Evolutionary conservation across 73 alveolate species (phyloP), one percentile per base, ranked within the genome.

Genomic region (Paramecium pentaurelia): DNA sequence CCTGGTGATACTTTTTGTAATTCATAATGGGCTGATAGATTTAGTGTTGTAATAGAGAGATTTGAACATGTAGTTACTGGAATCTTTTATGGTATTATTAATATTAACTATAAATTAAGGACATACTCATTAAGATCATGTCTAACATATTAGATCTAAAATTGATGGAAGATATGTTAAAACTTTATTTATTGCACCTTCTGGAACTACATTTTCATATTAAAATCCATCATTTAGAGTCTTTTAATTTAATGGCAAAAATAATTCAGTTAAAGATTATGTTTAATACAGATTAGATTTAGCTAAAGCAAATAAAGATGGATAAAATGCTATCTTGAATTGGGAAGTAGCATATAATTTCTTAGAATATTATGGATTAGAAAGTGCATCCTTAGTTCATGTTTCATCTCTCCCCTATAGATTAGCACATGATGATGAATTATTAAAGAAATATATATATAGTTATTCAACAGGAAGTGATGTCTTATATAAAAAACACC

Each of bases 211-310:
- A 27, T 94, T 92, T 94, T 71, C 93, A 83, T 95, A 93, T 86
- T 95, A 89, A 84, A 96, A 96, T 92, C 99, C 99, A 30, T 93
- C 97, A 2, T 96, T 95, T 93, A 95, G 99, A 94, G 40, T 96
- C 59, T 96, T 95, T 89, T 88, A 92, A 75, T 77, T 93, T 49
- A 97, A 96, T 93, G 90, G 93, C 58, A 22, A 22, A 28, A 86
- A 84, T 38, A 80, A 92, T 73, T 73, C 92, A 88, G 97, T 96
- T 27, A 93, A 89, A 60, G 98, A 96, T 93, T 93, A 84, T 85
- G 51, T 87, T 37, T 96, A 96, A 94, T 96, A 96, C 88, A 95
- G 99, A 95, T 93, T 96, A 93, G 91, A 96, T 83, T 96, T 96
- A 92, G 93, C 83, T 6, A 49, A 90, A 59, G 93, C 93, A 14